Evolutionary conservation across 331 rosid species (phyloP).

Genomic region (Pyracantha coccinea): DNA sequence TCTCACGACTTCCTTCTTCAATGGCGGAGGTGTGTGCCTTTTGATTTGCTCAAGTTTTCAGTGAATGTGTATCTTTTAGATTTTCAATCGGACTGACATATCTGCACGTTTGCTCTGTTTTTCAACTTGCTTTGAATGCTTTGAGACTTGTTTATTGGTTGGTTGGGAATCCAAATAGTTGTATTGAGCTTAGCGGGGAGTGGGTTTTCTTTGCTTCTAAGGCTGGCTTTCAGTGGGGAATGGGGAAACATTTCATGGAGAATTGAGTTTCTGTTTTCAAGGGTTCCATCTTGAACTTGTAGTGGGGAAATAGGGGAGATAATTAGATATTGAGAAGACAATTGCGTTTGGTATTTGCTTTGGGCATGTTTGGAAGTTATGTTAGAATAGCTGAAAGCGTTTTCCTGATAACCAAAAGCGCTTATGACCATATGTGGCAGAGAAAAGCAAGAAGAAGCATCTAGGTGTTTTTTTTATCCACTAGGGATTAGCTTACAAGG

Average conservation of each 20-base stretch:
- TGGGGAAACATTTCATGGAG: neutral
- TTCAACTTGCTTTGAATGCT: neutral
- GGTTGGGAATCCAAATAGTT: neutral
- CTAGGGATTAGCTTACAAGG: neutral
- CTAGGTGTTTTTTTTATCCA: neutral
- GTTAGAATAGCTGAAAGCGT: too few relatives aligned
- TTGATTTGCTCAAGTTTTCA: neutral
- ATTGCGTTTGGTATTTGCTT: neutral
- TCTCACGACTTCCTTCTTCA: constrained; percentile 55
- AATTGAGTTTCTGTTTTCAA: neutral
- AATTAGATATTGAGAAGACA: neutral
- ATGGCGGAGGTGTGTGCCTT: constrained; percentile 38
- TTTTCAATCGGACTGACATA: neutral
- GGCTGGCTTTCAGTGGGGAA: neutral
- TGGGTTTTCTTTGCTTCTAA: neutral
- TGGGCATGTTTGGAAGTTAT: too few relatives aligned
- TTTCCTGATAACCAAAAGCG: too few relatives aligned
- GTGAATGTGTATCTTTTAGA: neutral
- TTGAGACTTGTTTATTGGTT: neutral
- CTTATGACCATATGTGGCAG: too few relatives aligned
- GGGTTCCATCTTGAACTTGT: neutral
- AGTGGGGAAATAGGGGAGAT: neutral
- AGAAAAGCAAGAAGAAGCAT: too few relatives aligned
- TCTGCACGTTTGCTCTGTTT: neutral
- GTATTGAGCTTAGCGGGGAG: neutral